Evolutionary conservation across 163 green algal genomes (phyloP), one percentile per base, ranked within the genome.

Genomic region (Scenedesmus sp.): DNA sequence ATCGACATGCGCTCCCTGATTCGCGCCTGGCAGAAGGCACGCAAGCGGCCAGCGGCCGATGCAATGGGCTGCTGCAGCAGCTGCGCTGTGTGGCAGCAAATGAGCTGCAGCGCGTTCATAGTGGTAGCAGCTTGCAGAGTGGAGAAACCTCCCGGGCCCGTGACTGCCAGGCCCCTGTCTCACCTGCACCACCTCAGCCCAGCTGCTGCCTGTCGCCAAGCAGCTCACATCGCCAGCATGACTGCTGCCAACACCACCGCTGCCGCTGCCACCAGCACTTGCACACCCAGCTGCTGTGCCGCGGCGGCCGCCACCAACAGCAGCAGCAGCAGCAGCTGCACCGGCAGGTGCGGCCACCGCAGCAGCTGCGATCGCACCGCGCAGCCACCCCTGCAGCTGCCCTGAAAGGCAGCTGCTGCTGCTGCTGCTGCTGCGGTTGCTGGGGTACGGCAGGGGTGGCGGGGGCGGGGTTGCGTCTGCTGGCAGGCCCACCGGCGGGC

Each of bases 141-240:
- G 10, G 9, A 3, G 30, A 26, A 37, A 6, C 33, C 4, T 2
- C 72, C 56, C 24, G 44, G 5, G 16, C 18, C 80, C 2, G 20
- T 37, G 43, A 18, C 18, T 26, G 16, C 13, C 18, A 68, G 16
- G 5, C 3, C 15, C 56, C 16, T 30, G n/a, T n/a, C 90, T 0
- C 83, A 93, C 91, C 91, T 93, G 91, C 46, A 93, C 87, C 24
- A 90, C 88, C 76, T 93, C 91, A 3, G 37, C 76, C 91, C 91
- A 93, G 20, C 79, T 90, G 30, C 68, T 73, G 35, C 46, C 76
- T 18, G 91, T 92, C 4, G 83, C 87, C 68, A 93, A 68, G 43
- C 88, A 93, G 37, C 88, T 89, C 16, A 83, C 44, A 78, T 12
- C 35, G 10, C 9, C 83, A 40, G 59, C 37, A 44, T 42, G 2